phyloP scores from a whole-genome alignment of 805 yeast genomes.

The Starmerella geochares region DNA sequence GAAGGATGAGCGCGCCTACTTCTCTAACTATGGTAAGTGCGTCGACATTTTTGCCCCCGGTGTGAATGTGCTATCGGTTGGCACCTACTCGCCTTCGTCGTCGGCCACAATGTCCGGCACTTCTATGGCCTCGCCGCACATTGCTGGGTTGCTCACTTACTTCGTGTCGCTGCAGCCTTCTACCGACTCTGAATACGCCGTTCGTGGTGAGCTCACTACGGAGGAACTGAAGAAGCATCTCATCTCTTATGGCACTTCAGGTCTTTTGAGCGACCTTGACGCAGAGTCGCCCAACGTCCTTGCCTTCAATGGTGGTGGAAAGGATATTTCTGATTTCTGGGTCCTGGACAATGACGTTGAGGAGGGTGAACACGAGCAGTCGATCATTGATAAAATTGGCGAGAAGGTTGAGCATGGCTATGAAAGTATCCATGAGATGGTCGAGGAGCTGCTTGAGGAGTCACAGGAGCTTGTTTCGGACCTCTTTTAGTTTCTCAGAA shows the following conservation, averaged over 20 bases:
- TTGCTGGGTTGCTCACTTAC: constrained; percentile 83
- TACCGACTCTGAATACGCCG: constrained; percentile 39
- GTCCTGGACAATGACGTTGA: not conserved
- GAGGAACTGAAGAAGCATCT: constrained; percentile 44
- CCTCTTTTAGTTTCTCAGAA: constrained; percentile 9
- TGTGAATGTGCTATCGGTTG: constrained; percentile 61
- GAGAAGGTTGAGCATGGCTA: constrained; percentile 9
- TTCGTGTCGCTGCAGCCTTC: constrained; percentile 79
- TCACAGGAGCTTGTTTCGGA: constrained; percentile 13
- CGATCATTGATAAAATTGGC: constrained; percentile 8
- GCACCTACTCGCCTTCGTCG: constrained; percentile 27
- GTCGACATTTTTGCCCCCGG: constrained; percentile 98
- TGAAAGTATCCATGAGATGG: constrained; percentile 12
- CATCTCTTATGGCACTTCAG: constrained; percentile 43
- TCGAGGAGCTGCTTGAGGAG: constrained; percentile 19
- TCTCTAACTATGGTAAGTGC: constrained; percentile 91
- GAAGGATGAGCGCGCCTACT: constrained; percentile 82
- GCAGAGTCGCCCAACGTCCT: constrained; percentile 47
- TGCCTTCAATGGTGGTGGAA: constrained; percentile 54
- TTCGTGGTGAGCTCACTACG: constrained; percentile 41
- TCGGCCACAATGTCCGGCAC: constrained; percentile 59
- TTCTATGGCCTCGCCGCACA: constrained; percentile 97
- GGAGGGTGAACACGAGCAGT: constrained; percentile 2
- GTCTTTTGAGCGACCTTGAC: constrained; percentile 39
- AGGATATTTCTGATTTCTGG: constrained; percentile 45